Base-by-base conservation (phyloP, 2,329 filamentous ascomycete species). In the Trichoderma guizhouense region DNA sequence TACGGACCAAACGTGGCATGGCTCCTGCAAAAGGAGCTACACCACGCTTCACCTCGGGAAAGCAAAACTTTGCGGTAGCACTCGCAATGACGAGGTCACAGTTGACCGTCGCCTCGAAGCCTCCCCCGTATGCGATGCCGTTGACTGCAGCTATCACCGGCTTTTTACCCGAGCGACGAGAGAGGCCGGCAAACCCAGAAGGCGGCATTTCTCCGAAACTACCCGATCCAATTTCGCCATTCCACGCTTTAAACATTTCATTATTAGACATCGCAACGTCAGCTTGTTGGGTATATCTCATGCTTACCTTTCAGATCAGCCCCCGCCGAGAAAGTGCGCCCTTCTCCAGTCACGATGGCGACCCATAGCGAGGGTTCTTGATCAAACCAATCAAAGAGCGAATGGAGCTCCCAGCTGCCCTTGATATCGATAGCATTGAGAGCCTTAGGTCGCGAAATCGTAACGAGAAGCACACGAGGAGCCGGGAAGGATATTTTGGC, bases 91-190 rank as follows among this genome's bases (percentile, higher is more conserved):
- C 84, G 76, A 89, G 80, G 73, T 88, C 86, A 72, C 86, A 88
- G 64, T 86, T 86, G 69, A 88, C 78, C 9, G 84, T 83, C 74
- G 88, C 86, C 79, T 89, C 87, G 74, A 88, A 88, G 0, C 87
- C 88, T 5, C 87, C 88, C 0, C 88, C 88, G 61, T 88, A 80
- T 1, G 86, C 86, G 72, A 86, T 83, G 0, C 88, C 88, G 78
- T 89, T 90, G 3, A 89, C 86, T 2, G 88, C 88, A 9, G 86
- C 87, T 76, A 90, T 87, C 60, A 90, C 83, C 1, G 88, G 88
- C 78, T 90, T 90, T 81, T 88, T 89, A 0, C 89, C 89, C 14
- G 79, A 79, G 14, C 89, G 82, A 53, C 86, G 81, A 53, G 86
- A 88, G 15, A 91, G 77, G 0, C 87, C 89, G 70, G 73, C 77